Evolutionary conservation across 2,329 filamentous ascomycete genomes (phyloP).

Genomic region (Trichoderma hamatum): DNA sequence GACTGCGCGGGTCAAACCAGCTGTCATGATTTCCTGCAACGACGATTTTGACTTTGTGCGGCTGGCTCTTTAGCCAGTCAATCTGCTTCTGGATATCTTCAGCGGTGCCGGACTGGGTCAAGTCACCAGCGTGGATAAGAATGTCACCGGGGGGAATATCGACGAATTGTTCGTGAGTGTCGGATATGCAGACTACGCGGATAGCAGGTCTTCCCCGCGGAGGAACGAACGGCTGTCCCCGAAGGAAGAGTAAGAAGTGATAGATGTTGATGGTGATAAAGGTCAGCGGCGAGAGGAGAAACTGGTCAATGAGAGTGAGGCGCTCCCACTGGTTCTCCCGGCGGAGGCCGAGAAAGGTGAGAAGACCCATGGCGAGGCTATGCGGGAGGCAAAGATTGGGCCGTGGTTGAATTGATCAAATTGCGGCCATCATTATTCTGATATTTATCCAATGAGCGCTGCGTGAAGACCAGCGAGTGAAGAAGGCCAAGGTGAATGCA

Average conservation of each 20-base stretch:
- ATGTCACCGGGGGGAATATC: constrained; percentile 76
- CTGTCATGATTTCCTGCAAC: constrained; percentile 89
- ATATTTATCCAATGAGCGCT: neutral
- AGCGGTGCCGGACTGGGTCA: constrained; percentile 72
- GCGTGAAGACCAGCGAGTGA: neutral
- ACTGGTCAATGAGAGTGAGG: constrained; percentile 60
- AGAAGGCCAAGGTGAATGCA: neutral
- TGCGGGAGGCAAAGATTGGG: neutral
- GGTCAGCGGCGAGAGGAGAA: constrained; percentile 70
- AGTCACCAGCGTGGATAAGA: constrained; percentile 86
- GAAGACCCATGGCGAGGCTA: constrained; percentile 46
- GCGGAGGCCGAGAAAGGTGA: constrained; percentile 51
- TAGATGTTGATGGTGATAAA: constrained; percentile 66
- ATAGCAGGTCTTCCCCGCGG: constrained; percentile 60
- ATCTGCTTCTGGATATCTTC: constrained; percentile 79
- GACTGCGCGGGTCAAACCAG: constrained; percentile 72
- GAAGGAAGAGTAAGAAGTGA: constrained; percentile 65
- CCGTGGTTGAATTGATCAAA: neutral
- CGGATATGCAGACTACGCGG: constrained; percentile 83
- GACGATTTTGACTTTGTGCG: constrained; percentile 78
- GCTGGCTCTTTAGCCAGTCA: constrained; percentile 76
- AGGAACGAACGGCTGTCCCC: constrained; percentile 65
- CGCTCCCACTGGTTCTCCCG: constrained; percentile 53
- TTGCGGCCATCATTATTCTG: neutral
- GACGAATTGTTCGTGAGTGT: constrained; percentile 74